A percentile compares a stretch with the other conserved stretches of the same genome.
Conservation (phyloP, 495 filamentous ascomycete genomes). For the Penicillium ucsense region DNA sequence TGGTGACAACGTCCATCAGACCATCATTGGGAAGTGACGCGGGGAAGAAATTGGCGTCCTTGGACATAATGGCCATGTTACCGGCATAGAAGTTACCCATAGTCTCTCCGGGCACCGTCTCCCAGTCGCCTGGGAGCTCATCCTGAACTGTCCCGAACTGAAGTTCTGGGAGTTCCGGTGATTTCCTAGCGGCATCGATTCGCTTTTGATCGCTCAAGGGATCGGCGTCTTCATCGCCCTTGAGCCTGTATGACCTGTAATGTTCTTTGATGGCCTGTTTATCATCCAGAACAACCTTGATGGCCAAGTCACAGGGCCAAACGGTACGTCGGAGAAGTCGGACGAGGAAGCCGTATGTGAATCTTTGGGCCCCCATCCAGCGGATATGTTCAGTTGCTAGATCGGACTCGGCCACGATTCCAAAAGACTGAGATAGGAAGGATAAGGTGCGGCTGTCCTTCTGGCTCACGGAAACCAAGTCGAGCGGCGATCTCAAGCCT, state of each 20-base stretch:
- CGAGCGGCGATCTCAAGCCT: slow-evolving; percentile 68
- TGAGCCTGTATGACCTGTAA: slow-evolving; percentile 46
- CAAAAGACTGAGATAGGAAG: slow-evolving; percentile 85
- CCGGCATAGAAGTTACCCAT: slow-evolving; percentile 91
- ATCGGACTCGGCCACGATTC: slow-evolving; percentile 83
- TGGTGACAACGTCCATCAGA: slow-evolving; percentile 70
- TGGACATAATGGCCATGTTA: slow-evolving; percentile 89
- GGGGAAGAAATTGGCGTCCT: slow-evolving; percentile 81
- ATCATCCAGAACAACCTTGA: slow-evolving; percentile 69
- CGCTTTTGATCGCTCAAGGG: slow-evolving; percentile 8
- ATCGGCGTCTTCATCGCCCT: slow-evolving; percentile 9
- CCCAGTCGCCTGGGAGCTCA: slow-evolving; percentile 65
- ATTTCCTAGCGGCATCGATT: slow-evolving; percentile 15
- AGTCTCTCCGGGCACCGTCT: slow-evolving; percentile 57
- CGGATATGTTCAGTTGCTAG: slow-evolving; percentile 81
- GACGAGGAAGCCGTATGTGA: slow-evolving; percentile 72
- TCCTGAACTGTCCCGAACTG: slow-evolving; percentile 72
- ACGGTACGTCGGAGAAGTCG: slow-evolving; percentile 60
- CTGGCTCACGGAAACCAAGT: slow-evolving; percentile 83
- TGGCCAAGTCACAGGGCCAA: slow-evolving; percentile 82
- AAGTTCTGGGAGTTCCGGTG: slow-evolving; percentile 57
- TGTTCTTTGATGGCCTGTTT: slow-evolving; percentile 67
- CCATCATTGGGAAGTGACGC: slow-evolving; percentile 79
- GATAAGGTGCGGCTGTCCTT: slow-evolving; percentile 60
- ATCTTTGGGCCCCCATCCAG: slow-evolving; percentile 83